A percentile compares a stretch with the other conserved stretches of the same genome.
Conservation (phyloP, 2,329 filamentous ascomycete species). For the Fusarium graminum region DNA sequence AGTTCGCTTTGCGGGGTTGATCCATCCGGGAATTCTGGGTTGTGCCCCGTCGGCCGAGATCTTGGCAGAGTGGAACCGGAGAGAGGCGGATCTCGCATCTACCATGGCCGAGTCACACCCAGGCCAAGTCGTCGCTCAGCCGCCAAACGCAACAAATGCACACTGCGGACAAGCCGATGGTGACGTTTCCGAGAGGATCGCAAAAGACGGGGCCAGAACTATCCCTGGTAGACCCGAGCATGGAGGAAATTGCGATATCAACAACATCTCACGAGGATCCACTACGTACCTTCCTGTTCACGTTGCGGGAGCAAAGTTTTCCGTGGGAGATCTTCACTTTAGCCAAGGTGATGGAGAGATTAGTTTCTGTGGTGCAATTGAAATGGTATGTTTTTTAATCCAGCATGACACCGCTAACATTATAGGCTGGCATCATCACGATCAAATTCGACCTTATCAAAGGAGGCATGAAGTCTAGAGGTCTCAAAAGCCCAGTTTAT, state of each 20-base stretch:
- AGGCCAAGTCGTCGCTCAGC: conserved; percentile 72
- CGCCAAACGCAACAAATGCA: conserved; percentile 77
- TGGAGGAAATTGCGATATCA: conserved; percentile 93
- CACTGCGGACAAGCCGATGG: conserved; percentile 77
- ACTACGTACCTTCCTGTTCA: conserved; percentile 92
- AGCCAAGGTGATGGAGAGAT: conserved; percentile 92
- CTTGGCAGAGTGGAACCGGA: conserved; percentile 84
- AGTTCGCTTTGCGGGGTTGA: conserved; percentile 88
- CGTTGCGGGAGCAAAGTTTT: conserved; percentile 88
- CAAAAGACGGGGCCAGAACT: conserved; percentile 83
- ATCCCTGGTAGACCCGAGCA: conserved; percentile 88
- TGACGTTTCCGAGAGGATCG: conserved; percentile 74
- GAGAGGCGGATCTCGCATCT: conserved; percentile 83
- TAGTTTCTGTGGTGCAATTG: conserved; percentile 88
- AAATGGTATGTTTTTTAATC: conserved; percentile 69
- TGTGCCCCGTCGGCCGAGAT: conserved; percentile 86
- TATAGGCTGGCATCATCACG: conserved; percentile 81
- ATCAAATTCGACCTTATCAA: conserved; percentile 92
- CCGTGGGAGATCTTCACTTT: conserved; percentile 90
- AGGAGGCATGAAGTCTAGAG: conserved; percentile 78
- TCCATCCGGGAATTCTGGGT: conserved; percentile 91
- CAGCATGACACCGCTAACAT: not conserved
- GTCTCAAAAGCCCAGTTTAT: conserved; percentile 87
- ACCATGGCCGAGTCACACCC: conserved; percentile 74
- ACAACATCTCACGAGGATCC: conserved; percentile 82